Evolutionary conservation across 2,329 filamentous ascomycete genomes (phyloP).

Genomic region (Penicillium sp.): DNA sequence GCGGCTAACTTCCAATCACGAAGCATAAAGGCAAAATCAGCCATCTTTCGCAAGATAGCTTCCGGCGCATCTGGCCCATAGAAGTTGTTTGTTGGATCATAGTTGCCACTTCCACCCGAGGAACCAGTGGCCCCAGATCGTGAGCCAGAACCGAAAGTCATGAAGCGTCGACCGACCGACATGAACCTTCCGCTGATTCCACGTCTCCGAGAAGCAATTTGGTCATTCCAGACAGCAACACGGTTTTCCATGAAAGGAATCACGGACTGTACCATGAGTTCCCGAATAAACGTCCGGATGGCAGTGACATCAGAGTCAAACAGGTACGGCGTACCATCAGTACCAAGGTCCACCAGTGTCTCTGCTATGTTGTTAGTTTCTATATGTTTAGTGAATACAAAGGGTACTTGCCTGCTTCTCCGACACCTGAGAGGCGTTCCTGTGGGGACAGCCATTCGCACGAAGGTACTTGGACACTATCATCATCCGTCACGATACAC

Average conservation of each 20-base stretch:
- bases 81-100: conserved; percentile 74
- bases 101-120: conserved; percentile 59
- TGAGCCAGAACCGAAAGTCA: conserved; percentile 71
- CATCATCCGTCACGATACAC: conserved; percentile 86
- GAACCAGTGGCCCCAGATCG: conserved; percentile 57
- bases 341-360: conserved; percentile 60
- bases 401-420: conserved; percentile 55
- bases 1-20: conserved; percentile 92
- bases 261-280: conserved; percentile 93
- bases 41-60: conserved; percentile 87
- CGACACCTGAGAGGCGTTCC: conserved; percentile 78
- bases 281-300: conserved; percentile 83
- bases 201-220: conserved; percentile 84
- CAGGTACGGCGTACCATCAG: conserved; percentile 69
- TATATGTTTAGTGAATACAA: background rate
- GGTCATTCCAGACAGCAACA: conserved; percentile 92
- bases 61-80: conserved; percentile 84
- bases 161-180: conserved; percentile 87
- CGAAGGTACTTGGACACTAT: conserved; percentile 76
- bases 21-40: conserved; percentile 95
- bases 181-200: conserved; percentile 93
- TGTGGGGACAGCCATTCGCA: conserved; percentile 87
- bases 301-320: conserved; percentile 91
- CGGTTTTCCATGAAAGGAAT: conserved; percentile 95
- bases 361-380: conserved; percentile 24